Conservation (phyloP, 441 rosid genomes). For the Jatropha multifida region DNA sequence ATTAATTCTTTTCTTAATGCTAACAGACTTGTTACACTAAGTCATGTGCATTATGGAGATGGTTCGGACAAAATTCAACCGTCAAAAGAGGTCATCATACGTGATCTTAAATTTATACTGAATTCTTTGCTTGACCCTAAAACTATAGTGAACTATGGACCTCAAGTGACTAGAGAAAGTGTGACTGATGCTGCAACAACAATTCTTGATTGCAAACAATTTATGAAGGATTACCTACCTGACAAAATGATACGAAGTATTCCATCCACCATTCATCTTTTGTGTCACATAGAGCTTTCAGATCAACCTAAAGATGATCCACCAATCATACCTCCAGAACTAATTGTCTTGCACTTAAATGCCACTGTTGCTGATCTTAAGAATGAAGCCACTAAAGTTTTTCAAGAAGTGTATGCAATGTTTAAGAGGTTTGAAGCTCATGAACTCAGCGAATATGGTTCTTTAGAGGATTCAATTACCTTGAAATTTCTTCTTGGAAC, state of each 20-base stretch:
- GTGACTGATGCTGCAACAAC: conserved; percentile 49
- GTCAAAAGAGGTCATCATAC: conserved; percentile 45
- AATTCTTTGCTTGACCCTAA: conserved; percentile 52
- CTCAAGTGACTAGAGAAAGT: conserved; percentile 34
- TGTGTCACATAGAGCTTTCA: conserved; percentile 56
- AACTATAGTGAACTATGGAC: conserved; percentile 33
- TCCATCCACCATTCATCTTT: conserved; percentile 36
- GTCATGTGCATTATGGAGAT: conserved; percentile 26
- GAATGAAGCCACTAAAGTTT: conserved; percentile 47
- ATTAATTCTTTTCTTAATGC: not conserved
- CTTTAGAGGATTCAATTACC: conserved; percentile 44
- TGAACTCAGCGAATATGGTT: conserved; percentile 47
- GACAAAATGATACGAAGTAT: conserved; percentile 18
- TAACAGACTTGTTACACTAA: conserved; percentile 46
- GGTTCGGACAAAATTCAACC: conserved; percentile 29
- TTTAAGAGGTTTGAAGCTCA: conserved; percentile 54
- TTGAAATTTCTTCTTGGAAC: conserved; percentile 48
- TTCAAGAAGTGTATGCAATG: conserved; percentile 68
- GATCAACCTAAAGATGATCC: conserved; percentile 50
- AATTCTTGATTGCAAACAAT: conserved; percentile 76
- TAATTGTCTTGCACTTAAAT: conserved; percentile 43
- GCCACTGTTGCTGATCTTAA: conserved; percentile 60
- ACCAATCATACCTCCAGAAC: conserved; percentile 48
- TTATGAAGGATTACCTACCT: conserved; percentile 49
- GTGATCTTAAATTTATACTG: conserved; percentile 50